Evolutionary conservation across 1,284 basidiomycete genomes (phyloP).

Genomic region (Somion occarium): DNA sequence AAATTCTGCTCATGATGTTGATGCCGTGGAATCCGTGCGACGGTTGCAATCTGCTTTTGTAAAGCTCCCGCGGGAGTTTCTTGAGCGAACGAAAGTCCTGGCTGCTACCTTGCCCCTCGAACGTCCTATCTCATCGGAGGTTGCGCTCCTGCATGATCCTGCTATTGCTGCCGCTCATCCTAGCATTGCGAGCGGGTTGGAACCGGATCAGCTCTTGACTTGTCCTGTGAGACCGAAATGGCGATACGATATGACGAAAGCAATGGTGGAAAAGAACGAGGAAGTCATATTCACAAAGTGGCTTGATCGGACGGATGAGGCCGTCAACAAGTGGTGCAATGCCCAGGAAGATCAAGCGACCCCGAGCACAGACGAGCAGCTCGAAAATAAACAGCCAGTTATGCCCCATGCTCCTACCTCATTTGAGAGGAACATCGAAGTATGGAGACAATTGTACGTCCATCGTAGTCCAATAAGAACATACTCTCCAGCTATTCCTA

Average conservation of each 20-base stretch:
- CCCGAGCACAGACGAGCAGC: conserved; percentile 17
- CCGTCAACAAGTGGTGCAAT: conserved; percentile 51
- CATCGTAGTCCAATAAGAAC: neutral
- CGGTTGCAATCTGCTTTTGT: conserved; percentile 72
- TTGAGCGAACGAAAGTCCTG: conserved; percentile 56
- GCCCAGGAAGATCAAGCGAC: conserved; percentile 17
- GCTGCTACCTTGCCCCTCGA: conserved; percentile 50
- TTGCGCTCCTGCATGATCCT: conserved; percentile 37
- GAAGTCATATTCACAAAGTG: conserved; percentile 75
- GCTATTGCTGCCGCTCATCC: conserved; percentile 3
- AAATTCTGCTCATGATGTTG: neutral
- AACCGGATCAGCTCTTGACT: conserved; percentile 33
- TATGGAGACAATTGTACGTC: conserved; percentile 85
- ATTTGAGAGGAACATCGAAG: conserved; percentile 87
- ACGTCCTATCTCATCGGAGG: conserved; percentile 52
- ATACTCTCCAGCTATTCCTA: conserved; percentile 5
- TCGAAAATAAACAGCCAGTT: conserved; percentile 16
- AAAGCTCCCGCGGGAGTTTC: conserved; percentile 56
- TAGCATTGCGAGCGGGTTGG: neutral
- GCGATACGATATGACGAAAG: conserved; percentile 78
- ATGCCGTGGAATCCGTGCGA: conserved; percentile 36
- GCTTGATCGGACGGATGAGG: conserved; percentile 57
- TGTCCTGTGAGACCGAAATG: conserved; percentile 80
- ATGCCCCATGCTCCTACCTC: conserved; percentile 69
- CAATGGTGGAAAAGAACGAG: conserved; percentile 84